Evolutionary conservation across 2,329 filamentous ascomycete species (phyloP), one percentile per base, ranked within the genome.

Genomic region (Stylonectria norvegica): DNA sequence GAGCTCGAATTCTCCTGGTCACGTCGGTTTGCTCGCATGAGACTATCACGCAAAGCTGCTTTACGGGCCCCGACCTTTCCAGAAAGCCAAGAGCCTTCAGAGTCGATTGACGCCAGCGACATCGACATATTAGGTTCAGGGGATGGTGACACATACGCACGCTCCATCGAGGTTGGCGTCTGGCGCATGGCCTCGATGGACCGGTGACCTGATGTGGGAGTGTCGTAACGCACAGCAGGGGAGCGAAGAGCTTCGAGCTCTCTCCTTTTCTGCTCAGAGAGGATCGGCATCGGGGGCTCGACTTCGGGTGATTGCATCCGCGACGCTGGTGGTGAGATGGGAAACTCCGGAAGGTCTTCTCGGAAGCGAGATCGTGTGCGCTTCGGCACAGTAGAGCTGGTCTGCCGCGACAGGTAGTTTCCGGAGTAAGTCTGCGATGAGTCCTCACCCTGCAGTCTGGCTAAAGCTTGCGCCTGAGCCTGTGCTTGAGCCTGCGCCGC

Each of bases 81-180:
- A 4, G 89, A 93, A 31, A 98, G 81, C 93, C 93, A 98, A 1
- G 90, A 96, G 4, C 79, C 93, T 68, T 98, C 93, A 0, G 90
- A 96, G 59, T 96, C 93, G 43, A 97, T 88, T 0, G 90, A 96
- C 2, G 89, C 93, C 14, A 97, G 74, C 0, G 91, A 97, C 62
- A 90, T 85, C 20, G 89, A 88, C 59, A 89, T 71, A 56, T 89
- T 76, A 23, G 68, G 75, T 51, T 75, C 82, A 14, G 72, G 80
- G 5, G 75, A 81, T 16, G 57, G 55, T 4, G 55, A 50, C 14
- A 40, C 49, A 29, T 51, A 53, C 19, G 50, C 43, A 30, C 53
- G 53, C 27, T 59, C 56, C 43, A 48, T 45, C 17, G 57, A 47
- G 4, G 47, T 52, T 2, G 48, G 47, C 4, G 48, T 49, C 14